These are phyloP conservation scores for Gymnopilus dilepis DNA, from an alignment of 768 basidiomycete species.

Conservation along the genomic window DNA sequence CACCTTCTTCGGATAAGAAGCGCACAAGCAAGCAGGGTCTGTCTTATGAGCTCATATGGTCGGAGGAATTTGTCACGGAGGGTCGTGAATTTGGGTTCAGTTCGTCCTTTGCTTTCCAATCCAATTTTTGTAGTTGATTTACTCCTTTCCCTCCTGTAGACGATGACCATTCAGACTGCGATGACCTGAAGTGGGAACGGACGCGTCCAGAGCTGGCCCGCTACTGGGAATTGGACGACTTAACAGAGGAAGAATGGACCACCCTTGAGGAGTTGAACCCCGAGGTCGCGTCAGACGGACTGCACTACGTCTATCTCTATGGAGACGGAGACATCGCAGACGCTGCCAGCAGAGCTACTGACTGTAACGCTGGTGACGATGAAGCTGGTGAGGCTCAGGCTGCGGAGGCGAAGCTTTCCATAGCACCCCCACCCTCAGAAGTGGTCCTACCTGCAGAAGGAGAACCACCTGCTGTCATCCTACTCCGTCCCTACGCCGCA, in stretches of 20 bases:
- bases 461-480: background rate
- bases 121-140: too few species aligned
- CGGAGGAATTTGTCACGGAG: background rate
- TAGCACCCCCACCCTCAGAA: conserved; percentile 1
- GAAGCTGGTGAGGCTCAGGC: background rate
- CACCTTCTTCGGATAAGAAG: background rate
- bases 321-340: background rate
- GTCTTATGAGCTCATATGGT: background rate
- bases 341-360: background rate
- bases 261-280: background rate
- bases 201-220: background rate
- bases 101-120: background rate
- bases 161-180: background rate
- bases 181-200: background rate
- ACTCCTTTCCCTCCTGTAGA: background rate
- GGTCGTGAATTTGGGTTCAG: background rate
- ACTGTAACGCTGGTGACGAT: background rate
- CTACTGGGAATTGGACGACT: background rate
- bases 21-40: background rate
- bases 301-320: background rate
- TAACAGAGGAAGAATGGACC: conserved; percentile 1
- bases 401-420: background rate
- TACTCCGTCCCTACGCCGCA: background rate
- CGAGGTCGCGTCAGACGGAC: background rate
- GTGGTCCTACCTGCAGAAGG: background rate